Percentiles rank a stretch among this genome's conserved stretches.
These are phyloP conservation scores for Astrothelium macrocarpum DNA, from an alignment of 495 filamentous ascomycete genomes.

Conservation along the genomic window DNA sequence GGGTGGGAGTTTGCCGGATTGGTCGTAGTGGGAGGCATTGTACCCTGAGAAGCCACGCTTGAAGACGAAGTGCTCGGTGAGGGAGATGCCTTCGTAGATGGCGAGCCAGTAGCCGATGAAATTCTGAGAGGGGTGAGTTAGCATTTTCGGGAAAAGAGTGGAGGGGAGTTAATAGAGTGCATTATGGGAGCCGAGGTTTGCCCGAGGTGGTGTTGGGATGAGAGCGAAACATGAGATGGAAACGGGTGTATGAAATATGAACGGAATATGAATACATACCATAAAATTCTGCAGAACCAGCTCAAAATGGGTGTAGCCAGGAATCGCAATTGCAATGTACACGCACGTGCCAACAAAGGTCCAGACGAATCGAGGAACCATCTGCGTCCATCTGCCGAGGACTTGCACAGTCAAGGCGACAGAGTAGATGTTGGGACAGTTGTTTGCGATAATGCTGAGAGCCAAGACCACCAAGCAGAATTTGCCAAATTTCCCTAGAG, in stretches of 20 bases:
- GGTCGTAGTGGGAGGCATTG: constrained; percentile 49
- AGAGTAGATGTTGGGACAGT: constrained; percentile 85
- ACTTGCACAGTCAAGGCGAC: constrained; percentile 68
- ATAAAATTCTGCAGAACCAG: constrained; percentile 68
- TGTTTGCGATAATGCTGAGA: constrained; percentile 72
- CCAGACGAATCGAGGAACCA: constrained; percentile 71
- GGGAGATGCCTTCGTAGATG: constrained; percentile 65
- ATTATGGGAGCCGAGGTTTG: background rate
- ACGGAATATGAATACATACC: constrained; percentile 14
- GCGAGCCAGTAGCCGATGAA: constrained; percentile 64
- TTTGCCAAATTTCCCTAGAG: constrained; percentile 64
- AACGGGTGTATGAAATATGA: background rate
- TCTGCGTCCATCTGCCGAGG: constrained; percentile 51
- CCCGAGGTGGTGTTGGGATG: no score
- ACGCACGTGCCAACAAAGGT: constrained; percentile 55
- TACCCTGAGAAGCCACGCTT: constrained; percentile 58
- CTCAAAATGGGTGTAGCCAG: constrained; percentile 67
- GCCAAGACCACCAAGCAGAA: constrained; percentile 77
- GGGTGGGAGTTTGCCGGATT: constrained; percentile 50
- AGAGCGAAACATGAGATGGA: background rate
- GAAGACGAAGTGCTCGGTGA: constrained; percentile 72
- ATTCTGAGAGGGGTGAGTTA: constrained; percentile 1
- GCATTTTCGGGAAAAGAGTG: background rate
- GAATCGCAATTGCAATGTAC: constrained; percentile 68
- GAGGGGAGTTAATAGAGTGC: background rate